Evolutionary conservation across 345 rosid species (phyloP), one percentile per base, ranked within the genome.

Genomic region (Citrus unshiu): DNA sequence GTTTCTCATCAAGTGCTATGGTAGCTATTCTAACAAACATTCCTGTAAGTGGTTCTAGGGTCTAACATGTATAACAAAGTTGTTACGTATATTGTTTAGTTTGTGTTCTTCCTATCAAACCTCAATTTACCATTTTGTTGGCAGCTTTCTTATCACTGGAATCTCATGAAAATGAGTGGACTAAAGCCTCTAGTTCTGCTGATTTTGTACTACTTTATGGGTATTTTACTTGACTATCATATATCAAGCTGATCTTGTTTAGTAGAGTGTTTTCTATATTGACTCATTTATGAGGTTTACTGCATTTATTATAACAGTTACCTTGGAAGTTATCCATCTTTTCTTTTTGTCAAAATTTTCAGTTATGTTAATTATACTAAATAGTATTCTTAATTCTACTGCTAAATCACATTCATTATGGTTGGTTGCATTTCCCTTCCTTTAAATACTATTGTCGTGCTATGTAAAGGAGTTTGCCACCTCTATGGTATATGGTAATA

Each of bases 81-180:
- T 27, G 68, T 70, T 25, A 12, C 22, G 14, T 22, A 4, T 27
- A 19, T 32, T 32, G n/a, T 27, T 67, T 54, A 32, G 18, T n/a
- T 30, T 34, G 35, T 27, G 40, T 22, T 14, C 30, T 60, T 35
- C 54, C 74, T 29, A 29, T 21, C 29, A 30, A 72, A 64, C 79
- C 49, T 74, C 32, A 39, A 16, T 66, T 9, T 35, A 2, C 43
- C 13, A 49, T 80, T 80, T 58, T 39, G 49, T 60, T 80, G 63
- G 78, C 85, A 85, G 88, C 75, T 85, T 58, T 81, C 75, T 70
- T 85, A 85, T 70, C 78, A 78, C 43, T 78, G 80, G 86, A 72
- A 56, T 67, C 40, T 81, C 60, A 72, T 43, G 81, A 62, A 83
- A 57, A 32, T 81, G 34, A 73, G 62, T n/a, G 87, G 78, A 54